Conservation (phyloP, 2,329 filamentous ascomycete species). For the Hypoxylon sp. region DNA sequence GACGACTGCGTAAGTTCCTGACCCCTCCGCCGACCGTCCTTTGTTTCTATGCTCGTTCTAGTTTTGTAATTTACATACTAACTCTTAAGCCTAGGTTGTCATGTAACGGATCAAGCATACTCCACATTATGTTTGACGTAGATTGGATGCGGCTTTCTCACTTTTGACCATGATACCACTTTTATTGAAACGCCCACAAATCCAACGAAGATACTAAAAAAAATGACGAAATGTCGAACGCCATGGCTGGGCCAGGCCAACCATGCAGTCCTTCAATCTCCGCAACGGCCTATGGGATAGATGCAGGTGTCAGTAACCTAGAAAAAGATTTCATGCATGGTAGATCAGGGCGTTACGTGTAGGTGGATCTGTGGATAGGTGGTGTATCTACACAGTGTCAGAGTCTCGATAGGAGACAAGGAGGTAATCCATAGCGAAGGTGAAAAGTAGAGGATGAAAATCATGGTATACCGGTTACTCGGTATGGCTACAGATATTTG, state of each 20-base stretch:
- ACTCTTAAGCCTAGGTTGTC: constrained; percentile 36
- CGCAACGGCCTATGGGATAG: constrained; percentile 9
- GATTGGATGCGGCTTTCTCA: constrained; percentile 35
- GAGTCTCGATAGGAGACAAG: constrained; percentile 10
- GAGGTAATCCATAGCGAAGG: constrained; percentile 7
- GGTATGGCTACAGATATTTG: not conserved
- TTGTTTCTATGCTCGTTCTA: not conserved
- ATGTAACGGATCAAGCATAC: constrained; percentile 34
- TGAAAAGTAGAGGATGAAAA: too few species aligned
- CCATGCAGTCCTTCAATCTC: not conserved
- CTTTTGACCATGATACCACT: constrained; percentile 43
- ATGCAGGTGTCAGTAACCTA: constrained; percentile 3
- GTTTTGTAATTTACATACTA: constrained; percentile 4
- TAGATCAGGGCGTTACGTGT: constrained; percentile 30
- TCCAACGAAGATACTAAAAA: constrained; percentile 8
- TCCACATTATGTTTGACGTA: constrained; percentile 12
- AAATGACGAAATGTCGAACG: constrained; percentile 5
- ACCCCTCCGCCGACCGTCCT: not conserved
- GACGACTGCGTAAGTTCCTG: constrained; percentile 85
- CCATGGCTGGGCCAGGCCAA: constrained; percentile 12
- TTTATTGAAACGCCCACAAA: constrained; percentile 32
- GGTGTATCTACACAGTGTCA: constrained; percentile 3
- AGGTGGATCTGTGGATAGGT: constrained; percentile 6
- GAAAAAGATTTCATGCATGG: constrained; percentile 25
- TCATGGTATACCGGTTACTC: constrained; percentile 1